Conservation (phyloP, 257 asterid genomes). For the Gynochthodes officinalis region DNA sequence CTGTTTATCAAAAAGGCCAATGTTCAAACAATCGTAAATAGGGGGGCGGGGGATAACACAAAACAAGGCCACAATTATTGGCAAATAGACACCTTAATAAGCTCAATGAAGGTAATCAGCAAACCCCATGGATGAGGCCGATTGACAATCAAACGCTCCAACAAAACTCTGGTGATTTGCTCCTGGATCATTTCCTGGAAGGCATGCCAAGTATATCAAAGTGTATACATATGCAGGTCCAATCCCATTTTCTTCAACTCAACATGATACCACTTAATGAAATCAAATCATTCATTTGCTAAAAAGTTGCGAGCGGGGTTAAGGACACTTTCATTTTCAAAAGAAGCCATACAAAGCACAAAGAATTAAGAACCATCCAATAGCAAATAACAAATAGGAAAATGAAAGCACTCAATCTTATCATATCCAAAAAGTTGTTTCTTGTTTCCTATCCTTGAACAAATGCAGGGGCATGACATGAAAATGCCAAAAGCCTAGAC, state of each 20-base stretch:
- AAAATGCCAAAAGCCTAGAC: not conserved
- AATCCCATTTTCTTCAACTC: not conserved
- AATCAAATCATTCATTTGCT: too few species aligned
- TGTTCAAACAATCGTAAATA: not conserved
- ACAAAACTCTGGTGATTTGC: constrained; percentile 83
- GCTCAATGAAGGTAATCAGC: constrained; percentile 74
- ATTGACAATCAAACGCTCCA: constrained; percentile 80
- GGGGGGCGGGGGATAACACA: not conserved
- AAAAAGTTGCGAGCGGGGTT: too few species aligned
- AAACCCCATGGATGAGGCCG: constrained; percentile 99
- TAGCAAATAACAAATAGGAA: not conserved
- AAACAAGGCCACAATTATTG: not conserved
- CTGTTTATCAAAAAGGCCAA: constrained; percentile 28
- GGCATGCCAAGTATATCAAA: not conserved
- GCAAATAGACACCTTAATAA: constrained; percentile 60
- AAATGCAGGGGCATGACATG: not conserved
- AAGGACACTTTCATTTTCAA: not conserved
- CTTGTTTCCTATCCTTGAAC: not conserved
- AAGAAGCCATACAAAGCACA: not conserved
- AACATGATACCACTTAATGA: not conserved
- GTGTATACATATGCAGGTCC: not conserved
- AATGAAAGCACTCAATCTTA: not conserved
- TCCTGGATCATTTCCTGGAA: constrained; percentile 92
- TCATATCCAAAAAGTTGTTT: not conserved
- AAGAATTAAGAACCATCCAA: not conserved